A percentile compares a stretch with the other conserved stretches of the same genome.
These are phyloP conservation scores for Pseudopediastrum boryanum DNA, from an alignment of 139 green algal genomes.

Conservation along the genomic window DNA sequence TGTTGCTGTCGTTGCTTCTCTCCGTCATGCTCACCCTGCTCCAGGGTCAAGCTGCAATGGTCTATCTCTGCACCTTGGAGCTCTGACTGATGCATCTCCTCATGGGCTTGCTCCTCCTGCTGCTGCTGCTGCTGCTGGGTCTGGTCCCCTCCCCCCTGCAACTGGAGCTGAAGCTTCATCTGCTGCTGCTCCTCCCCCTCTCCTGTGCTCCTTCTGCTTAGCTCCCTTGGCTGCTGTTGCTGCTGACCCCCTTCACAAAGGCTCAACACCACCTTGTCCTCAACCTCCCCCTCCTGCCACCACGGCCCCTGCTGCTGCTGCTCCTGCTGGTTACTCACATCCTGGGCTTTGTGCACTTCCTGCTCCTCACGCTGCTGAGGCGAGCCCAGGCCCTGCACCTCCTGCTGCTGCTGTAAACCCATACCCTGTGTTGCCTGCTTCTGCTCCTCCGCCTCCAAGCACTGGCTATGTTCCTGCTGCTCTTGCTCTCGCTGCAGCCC, in stretches of 20 bases:
- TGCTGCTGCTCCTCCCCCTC: background rate
- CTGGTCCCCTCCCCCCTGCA: background rate
- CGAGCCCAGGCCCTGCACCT: background rate
- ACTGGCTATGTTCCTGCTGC: background rate
- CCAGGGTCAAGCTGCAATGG: too few species aligned
- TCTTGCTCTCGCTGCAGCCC: background rate
- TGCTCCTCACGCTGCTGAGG: background rate
- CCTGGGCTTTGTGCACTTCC: background rate
- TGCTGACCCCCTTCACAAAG: too few species aligned
- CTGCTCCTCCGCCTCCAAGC: background rate
- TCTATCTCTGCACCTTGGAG: too few species aligned
- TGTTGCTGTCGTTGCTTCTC: too few species aligned
- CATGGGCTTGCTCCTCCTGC: background rate
- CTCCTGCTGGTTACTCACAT: background rate
- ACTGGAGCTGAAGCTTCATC: background rate
- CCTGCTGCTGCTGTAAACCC: background rate
- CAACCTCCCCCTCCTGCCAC: background rate
- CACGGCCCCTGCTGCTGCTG: slow-evolving; percentile 1
- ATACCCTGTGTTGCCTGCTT: background rate
- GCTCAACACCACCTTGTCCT: background rate
- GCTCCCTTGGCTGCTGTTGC: too few species aligned
- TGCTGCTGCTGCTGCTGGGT: background rate
- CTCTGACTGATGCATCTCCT: slow-evolving; percentile 17
- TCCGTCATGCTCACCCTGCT: too few species aligned
- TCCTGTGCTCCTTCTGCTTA: background rate